Evolutionary conservation across 2,329 filamentous ascomycete species (phyloP).

Genomic region (Zopfia rhizophila): DNA sequence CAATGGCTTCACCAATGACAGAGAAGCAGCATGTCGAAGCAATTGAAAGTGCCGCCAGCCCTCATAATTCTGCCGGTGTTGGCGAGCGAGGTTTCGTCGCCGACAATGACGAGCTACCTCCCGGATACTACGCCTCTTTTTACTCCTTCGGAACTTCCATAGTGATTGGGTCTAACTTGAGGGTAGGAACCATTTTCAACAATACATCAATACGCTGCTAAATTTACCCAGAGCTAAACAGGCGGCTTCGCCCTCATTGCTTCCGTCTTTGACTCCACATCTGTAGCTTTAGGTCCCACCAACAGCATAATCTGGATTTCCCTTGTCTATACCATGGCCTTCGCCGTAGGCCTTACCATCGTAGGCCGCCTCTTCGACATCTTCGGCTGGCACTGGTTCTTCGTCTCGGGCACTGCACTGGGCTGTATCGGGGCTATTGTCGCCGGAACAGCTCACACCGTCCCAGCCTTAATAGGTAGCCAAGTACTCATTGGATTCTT

Average conservation of each 20-base stretch:
- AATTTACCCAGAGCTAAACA: constrained; percentile 15
- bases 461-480: constrained; percentile 19
- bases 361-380: constrained; percentile 36
- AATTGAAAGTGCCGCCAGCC: constrained; percentile 29
- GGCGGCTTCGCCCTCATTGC: constrained; percentile 24
- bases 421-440: constrained; percentile 23
- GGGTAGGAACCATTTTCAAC: constrained; percentile 6
- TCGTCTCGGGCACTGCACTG: constrained; percentile 39
- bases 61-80: constrained; percentile 52
- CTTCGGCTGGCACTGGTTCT: constrained; percentile 45
- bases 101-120: constrained; percentile 49
- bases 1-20: constrained; percentile 5
- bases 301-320: constrained; percentile 25
- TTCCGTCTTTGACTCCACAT: constrained; percentile 17
- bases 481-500: constrained; percentile 19
- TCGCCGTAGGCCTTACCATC: constrained; percentile 22
- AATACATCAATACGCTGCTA: not conserved
- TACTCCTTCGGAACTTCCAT: constrained; percentile 53
- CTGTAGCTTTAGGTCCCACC: constrained; percentile 15
- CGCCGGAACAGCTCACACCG: constrained; percentile 13
- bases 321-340: constrained; percentile 24
- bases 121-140: constrained; percentile 51
- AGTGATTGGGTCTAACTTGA: constrained; percentile 20
- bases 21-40: constrained; percentile 16
- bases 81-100: constrained; percentile 53